These are phyloP conservation scores for Berberis thunbergii DNA, from an alignment of 164 flowering plant genomes.

Conservation along the genomic window DNA sequence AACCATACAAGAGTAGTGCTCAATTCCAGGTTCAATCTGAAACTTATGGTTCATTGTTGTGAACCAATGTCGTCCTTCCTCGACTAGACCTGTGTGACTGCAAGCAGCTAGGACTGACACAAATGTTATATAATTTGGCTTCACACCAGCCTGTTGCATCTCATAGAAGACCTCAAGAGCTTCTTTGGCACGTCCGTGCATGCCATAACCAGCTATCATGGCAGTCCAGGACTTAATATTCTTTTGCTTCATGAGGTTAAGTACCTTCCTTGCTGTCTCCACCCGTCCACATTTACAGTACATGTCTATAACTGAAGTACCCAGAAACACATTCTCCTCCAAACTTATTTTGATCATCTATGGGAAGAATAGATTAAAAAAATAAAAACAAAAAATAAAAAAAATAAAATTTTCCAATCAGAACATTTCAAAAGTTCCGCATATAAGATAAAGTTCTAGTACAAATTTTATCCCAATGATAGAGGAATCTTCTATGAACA, in stretches of 20 bases:
- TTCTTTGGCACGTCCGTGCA: conserved; percentile 67
- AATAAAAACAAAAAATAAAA: neutral
- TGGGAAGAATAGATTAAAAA: neutral
- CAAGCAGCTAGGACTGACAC: conserved; percentile 80
- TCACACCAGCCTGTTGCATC: conserved; percentile 44
- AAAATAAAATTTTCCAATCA: neutral
- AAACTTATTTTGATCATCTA: conserved; percentile 57
- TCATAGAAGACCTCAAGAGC: conserved; percentile 53
- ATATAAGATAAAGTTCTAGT: neutral
- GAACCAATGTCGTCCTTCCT: conserved; percentile 80
- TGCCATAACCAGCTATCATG: conserved; percentile 77
- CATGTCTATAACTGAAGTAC: conserved; percentile 89
- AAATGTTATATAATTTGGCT: conserved; percentile 72
- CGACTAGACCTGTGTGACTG: conserved; percentile 68
- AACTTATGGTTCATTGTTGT: conserved; percentile 45
- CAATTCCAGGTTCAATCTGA: conserved; percentile 56
- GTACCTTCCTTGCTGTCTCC: conserved; percentile 49
- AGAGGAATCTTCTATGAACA: neutral
- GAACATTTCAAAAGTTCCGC: neutral
- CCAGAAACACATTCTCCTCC: conserved; percentile 50
- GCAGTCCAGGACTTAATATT: conserved; percentile 86
- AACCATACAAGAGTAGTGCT: conserved; percentile 86
- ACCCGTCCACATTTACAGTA: conserved; percentile 85
- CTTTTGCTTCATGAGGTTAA: conserved; percentile 49
- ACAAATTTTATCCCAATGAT: neutral